Conservation (phyloP, 2,329 filamentous ascomycete genomes). For the Teratosphaeria pseudoeucalypti region DNA sequence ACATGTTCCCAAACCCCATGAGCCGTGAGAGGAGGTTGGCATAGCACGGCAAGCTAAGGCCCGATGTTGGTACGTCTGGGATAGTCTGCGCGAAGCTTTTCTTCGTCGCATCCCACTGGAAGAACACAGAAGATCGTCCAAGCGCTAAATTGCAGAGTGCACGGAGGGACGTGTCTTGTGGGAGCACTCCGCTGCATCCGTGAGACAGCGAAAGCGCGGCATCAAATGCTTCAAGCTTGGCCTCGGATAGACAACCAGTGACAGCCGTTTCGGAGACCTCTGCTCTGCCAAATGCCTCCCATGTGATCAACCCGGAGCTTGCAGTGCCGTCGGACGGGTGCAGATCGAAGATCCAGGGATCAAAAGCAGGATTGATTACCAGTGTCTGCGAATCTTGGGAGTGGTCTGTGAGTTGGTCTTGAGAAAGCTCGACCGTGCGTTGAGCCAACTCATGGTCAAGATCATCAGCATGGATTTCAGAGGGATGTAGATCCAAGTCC, state of each 20-base stretch:
- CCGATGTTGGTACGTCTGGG: constrained; percentile 38
- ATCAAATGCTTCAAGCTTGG: constrained; percentile 56
- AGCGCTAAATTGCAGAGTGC: constrained; percentile 58
- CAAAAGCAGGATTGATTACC: neutral
- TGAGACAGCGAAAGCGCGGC: constrained; percentile 40
- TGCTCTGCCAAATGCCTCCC: constrained; percentile 50
- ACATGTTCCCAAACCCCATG: constrained; percentile 26
- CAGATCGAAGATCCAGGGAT: neutral
- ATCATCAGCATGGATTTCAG: constrained; percentile 22
- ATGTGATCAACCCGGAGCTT: constrained; percentile 42
- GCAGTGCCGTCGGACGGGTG: neutral
- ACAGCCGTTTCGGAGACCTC: neutral
- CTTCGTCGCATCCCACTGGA: constrained; percentile 47
- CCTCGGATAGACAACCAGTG: constrained; percentile 54
- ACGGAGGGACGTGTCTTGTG: constrained; percentile 27
- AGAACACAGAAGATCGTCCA: constrained; percentile 63
- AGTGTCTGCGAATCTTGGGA: neutral
- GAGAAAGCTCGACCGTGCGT: neutral
- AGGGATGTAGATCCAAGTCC: constrained; percentile 28
- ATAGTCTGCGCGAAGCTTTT: constrained; percentile 42
- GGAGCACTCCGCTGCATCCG: constrained; percentile 30
- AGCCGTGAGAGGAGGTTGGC: constrained; percentile 44
- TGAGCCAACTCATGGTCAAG: neutral
- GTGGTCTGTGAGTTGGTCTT: neutral
- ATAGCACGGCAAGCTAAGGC: constrained; percentile 37